Evolutionary conservation across 805 yeast species (phyloP), one percentile per base, ranked within the genome.

Genomic region (Saccharomycopsis sp.): DNA sequence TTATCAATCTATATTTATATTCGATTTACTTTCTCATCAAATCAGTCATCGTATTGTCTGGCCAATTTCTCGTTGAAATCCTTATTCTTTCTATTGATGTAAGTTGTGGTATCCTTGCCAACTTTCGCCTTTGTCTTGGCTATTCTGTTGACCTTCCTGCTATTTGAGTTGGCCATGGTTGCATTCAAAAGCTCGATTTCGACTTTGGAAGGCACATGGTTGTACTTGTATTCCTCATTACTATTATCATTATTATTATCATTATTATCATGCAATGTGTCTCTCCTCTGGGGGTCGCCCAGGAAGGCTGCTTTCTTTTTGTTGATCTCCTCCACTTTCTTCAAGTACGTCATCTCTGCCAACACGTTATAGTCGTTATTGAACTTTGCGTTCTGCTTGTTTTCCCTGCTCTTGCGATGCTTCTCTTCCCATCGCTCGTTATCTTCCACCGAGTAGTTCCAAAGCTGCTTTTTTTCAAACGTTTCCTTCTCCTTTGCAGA

Each of bases 11-110:
- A 25, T 25, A n/a, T 10, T n/a, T 25, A 25, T 25, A 25, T 25
- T 25, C 27, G 27, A 25, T n/a, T n/a, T 25, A n/a, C n/a, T 25
- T 25, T 25, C n/a, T n/a, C n/a, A n/a, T n/a, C n/a, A n/a, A 60
- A 62, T 42, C n/a, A n/a, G n/a, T 64, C 61, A 45, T 67, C 69
- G 50, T 75, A 77, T 47, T 75, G 75, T 23, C 87, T 62, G 34
- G 71, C 58, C 48, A 83, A 61, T 52, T 83, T 82, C 54, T 70
- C 72, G 59, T 82, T 83, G 59, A 82, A 83, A 50, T 79, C 78
- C 53, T 69, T 71, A 63, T 83, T 83, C 57, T 77, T 78, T 48
- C 77, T 85, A 54, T 79, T 82, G 53, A 83, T 73, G 56, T 61
- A 69, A 15, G 26, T 23, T 19, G 26, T 49, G 53, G 47, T 42